Evolutionary conservation across 129 eudicot species (phyloP).

Genomic region (Escallonia rubra): DNA sequence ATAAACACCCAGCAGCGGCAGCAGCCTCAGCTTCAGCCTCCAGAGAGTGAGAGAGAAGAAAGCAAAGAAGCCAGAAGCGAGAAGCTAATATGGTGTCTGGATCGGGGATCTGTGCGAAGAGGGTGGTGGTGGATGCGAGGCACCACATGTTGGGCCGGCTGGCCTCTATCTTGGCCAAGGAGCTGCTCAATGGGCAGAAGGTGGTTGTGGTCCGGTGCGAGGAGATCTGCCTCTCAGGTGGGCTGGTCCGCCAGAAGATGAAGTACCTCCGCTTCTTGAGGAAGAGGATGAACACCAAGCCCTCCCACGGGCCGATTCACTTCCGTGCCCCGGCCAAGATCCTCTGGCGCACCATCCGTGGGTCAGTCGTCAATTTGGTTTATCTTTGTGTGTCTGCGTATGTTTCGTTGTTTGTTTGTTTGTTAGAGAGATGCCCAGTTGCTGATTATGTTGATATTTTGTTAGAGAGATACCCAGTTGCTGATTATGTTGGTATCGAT

Average conservation of each 20-base stretch:
- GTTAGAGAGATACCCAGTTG: background rate
- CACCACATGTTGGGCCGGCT: conserved; percentile 83
- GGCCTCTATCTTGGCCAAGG: conserved; percentile 68
- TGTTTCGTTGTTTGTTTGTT: background rate
- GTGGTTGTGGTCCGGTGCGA: conserved; percentile 74
- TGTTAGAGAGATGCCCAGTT: background rate
- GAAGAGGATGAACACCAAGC: conserved; percentile 82
- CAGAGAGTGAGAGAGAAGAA: background rate
- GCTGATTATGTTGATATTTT: background rate
- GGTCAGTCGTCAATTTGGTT: conserved; percentile 27
- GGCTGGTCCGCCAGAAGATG: conserved; percentile 87
- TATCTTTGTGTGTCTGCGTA: background rate
- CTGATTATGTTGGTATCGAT: background rate
- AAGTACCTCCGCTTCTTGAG: conserved; percentile 68
- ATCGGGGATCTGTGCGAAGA: conserved; percentile 54
- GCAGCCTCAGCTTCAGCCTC: background rate
- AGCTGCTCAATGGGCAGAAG: conserved; percentile 60
- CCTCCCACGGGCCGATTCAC: conserved; percentile 87
- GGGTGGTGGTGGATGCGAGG: conserved; percentile 69
- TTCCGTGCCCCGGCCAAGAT: conserved; percentile 86
- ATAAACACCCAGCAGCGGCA: no score
- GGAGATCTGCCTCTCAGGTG: conserved; percentile 81
- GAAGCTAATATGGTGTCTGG: conserved; percentile 58
- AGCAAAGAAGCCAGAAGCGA: background rate
- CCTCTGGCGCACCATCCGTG: conserved; percentile 84